Evolutionary conservation across 495 filamentous ascomycete species (phyloP), one percentile per base, ranked within the genome.

Genomic region (Echria macrotheca): DNA sequence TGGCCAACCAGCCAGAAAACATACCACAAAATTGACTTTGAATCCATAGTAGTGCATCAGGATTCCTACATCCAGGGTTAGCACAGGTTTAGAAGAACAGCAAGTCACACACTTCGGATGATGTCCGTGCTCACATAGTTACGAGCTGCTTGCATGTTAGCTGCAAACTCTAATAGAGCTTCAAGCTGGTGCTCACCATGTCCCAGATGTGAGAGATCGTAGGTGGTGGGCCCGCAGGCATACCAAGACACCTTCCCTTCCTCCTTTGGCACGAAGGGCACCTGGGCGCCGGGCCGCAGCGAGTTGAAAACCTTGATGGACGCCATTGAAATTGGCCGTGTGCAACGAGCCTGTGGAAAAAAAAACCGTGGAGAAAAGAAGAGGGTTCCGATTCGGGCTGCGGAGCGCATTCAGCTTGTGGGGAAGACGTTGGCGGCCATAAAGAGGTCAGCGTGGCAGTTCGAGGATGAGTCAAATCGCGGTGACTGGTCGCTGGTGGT

Each of bases 111-210:
- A 57, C 93, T 78, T 29, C 91, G 80, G 51, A 97, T 82, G 37
- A 98, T 93, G 67, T 97, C 93, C 12, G 88, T 94, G 24, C 81
- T 86, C 44, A 96, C 87, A 84, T 96, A 96, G 69, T 95, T 98
- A 44, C 90, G 74, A 9, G 88, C 89, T 83, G n/a, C 54, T 45
- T 7, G 41, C 50, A 21, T 54, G 23, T 25, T 52, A 25, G 21
- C 28, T 23, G 22, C 1, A 15, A 33, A 9, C 8, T 26, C 29
- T 28, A 15, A 15, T 5, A 17, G 17, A 6, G 17, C 5, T 2
- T n/a, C 21, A 18, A 37, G n/a, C 4, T n/a, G 17, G n/a, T 2
- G 5, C 35, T 37, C 35, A 37, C 35, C 38, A 69, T 96, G 91
- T 18, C 91, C 91, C 31, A 96, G 67, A 78, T 96, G 89, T 49